phyloP scores from a whole-genome alignment of 2,329 filamentous ascomycete species.

The Trichoderma guizhouense region DNA sequence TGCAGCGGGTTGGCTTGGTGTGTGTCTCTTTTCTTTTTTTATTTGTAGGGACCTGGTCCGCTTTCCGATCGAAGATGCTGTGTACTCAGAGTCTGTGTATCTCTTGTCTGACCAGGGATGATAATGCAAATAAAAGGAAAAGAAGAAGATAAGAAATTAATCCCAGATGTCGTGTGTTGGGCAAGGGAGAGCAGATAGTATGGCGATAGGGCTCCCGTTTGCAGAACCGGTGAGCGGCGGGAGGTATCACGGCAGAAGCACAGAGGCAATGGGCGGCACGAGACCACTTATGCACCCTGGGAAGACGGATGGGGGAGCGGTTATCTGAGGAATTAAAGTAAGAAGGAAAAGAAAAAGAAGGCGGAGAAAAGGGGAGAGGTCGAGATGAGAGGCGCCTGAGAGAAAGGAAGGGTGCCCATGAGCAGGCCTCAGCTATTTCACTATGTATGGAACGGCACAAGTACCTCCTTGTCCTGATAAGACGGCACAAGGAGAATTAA shows the following conservation, averaged over 20 bases:
- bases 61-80: neutral
- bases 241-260: constrained; percentile 1
- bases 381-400: neutral
- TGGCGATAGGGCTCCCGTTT: neutral
- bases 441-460: neutral
- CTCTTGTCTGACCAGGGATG: neutral
- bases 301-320: neutral
- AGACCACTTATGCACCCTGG: constrained; percentile 10
- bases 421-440: neutral
- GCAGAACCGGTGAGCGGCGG: neutral
- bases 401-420: neutral
- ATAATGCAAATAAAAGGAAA: neutral
- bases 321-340: neutral
- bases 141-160: neutral
- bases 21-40: neutral
- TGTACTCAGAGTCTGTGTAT: neutral
- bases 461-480: neutral
- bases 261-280: constrained; percentile 1
- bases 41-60: neutral
- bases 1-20: neutral
- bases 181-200: neutral
- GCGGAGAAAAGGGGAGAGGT: neutral
- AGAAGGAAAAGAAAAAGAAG: neutral
- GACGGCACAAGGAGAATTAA: neutral
- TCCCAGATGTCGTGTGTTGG: neutral